Conservation (phyloP, 805 yeast genomes). For the Saccharomycopsis microspora region DNA sequence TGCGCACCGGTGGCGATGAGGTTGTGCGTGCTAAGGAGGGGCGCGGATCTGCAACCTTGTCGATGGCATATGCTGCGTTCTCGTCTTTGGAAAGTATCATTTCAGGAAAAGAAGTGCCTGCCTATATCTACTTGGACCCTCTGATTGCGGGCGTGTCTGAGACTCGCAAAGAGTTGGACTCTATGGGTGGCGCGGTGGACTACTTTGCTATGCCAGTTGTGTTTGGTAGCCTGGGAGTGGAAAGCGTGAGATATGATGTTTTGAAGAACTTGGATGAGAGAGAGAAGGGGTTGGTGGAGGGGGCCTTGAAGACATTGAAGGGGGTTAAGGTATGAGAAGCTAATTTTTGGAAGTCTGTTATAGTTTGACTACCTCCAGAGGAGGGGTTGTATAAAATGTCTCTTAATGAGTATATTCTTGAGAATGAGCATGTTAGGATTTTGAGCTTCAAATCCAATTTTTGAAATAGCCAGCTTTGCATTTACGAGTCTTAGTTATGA, state of each 20-base stretch:
- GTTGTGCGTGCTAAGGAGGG: slow-evolving; percentile 94
- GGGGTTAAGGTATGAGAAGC: slow-evolving; percentile 48
- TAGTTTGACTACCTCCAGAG: too few relatives aligned
- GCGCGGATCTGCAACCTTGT: slow-evolving; percentile 86
- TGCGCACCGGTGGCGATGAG: slow-evolving; percentile 95
- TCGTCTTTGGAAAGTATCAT: slow-evolving; percentile 48
- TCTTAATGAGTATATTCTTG: too few relatives aligned
- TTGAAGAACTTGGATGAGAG: slow-evolving; percentile 35
- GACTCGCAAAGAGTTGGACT: slow-evolving; percentile 29
- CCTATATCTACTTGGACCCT: slow-evolving; percentile 32
- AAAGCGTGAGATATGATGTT: slow-evolving; percentile 41
- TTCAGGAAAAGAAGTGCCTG: slow-evolving; percentile 32
- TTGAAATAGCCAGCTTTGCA: not conserved
- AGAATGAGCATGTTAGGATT: too few relatives aligned
- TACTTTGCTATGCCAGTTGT: slow-evolving; percentile 57
- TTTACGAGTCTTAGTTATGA: too few relatives aligned
- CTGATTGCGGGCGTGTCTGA: slow-evolving; percentile 36
- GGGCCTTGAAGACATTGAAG: slow-evolving; percentile 43
- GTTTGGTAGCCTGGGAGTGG: slow-evolving; percentile 43
- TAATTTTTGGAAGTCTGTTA: too few relatives aligned
- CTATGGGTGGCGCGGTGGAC: slow-evolving; percentile 21
- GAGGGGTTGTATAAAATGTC: too few relatives aligned
- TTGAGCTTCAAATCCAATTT: not conserved
- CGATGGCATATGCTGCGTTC: slow-evolving; percentile 93
- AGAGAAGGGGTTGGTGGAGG: slow-evolving; percentile 45